phyloP scores from a whole-genome alignment of 2,329 filamentous ascomycete genomes.

The Leptosphaerulina australis region DNA sequence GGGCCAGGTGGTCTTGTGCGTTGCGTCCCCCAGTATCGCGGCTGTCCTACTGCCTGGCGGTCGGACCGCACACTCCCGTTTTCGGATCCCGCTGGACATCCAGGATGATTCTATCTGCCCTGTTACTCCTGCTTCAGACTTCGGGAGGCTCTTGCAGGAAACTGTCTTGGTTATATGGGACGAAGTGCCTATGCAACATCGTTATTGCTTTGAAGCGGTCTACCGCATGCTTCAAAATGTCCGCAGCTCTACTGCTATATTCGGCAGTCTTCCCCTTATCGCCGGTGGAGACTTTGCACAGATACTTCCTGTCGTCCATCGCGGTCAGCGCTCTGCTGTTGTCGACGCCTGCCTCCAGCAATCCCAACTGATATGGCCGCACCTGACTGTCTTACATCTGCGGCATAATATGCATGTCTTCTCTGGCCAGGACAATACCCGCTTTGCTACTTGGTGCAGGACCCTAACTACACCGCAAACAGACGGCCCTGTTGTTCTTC shows the following conservation, averaged over 20 bases:
- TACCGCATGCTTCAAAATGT: neutral
- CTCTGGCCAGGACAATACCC: neutral
- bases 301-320: neutral
- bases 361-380: neutral
- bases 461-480: too few relatives aligned
- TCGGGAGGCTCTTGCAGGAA: neutral
- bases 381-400: too few relatives aligned
- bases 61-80: neutral
- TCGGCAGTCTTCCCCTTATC: neutral
- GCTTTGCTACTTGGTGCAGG: too few relatives aligned
- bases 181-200: neutral
- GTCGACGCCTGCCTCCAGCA: neutral
- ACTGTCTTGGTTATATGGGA: neutral
- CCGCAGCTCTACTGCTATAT: neutral
- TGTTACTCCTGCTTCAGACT: slow-evolving; percentile 3
- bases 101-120: neutral
- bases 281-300: neutral
- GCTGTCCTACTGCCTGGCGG: neutral
- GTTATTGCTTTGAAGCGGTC: neutral
- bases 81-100: neutral
- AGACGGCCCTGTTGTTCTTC: too few relatives aligned
- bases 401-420: neutral
- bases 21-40: neutral
- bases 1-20: neutral
- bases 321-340: too few relatives aligned